These are phyloP conservation scores for Podila horticola DNA, from an alignment of 192 early-diverging fungal species.

Conservation along the genomic window DNA sequence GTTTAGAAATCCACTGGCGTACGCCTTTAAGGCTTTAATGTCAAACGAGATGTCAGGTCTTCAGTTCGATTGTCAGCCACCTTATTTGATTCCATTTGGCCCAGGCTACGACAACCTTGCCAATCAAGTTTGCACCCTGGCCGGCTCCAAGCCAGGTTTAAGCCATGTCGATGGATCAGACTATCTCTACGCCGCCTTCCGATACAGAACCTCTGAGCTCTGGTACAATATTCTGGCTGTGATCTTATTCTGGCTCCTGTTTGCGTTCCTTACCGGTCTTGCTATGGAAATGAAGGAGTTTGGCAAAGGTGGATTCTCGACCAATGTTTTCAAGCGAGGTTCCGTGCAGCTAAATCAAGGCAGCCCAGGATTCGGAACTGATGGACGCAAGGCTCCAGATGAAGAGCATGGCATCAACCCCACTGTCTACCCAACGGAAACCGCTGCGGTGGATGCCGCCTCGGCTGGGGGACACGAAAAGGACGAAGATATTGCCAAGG, in stretches of 20 bases:
- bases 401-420: slow-evolving; percentile 24
- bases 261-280: slow-evolving; percentile 23
- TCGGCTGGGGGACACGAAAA: background rate
- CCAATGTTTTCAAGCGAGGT: slow-evolving; percentile 56
- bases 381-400: slow-evolving; percentile 28
- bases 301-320: slow-evolving; percentile 57
- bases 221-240: slow-evolving; percentile 70
- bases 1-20: slow-evolving; percentile 72
- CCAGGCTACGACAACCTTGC: slow-evolving; percentile 37
- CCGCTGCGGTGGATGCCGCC: slow-evolving; percentile 25
- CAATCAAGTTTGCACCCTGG: slow-evolving; percentile 66
- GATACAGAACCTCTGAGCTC: slow-evolving; percentile 62
- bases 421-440: slow-evolving; percentile 33
- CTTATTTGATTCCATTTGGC: slow-evolving; percentile 19
- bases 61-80: slow-evolving; percentile 39
- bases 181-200: slow-evolving; percentile 60
- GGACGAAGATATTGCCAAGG: slow-evolving; percentile 22
- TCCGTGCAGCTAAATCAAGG: slow-evolving; percentile 23
- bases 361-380: background rate
- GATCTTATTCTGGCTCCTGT: slow-evolving; percentile 48
- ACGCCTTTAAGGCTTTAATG: slow-evolving; percentile 64
- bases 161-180: slow-evolving; percentile 63
- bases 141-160: slow-evolving; percentile 63
- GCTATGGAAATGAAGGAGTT: slow-evolving; percentile 72
- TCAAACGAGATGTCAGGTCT: slow-evolving; percentile 69